These are phyloP conservation scores for Polyplosphaeria fusca DNA, from an alignment of 495 filamentous ascomycete species.

Conservation along the genomic window DNA sequence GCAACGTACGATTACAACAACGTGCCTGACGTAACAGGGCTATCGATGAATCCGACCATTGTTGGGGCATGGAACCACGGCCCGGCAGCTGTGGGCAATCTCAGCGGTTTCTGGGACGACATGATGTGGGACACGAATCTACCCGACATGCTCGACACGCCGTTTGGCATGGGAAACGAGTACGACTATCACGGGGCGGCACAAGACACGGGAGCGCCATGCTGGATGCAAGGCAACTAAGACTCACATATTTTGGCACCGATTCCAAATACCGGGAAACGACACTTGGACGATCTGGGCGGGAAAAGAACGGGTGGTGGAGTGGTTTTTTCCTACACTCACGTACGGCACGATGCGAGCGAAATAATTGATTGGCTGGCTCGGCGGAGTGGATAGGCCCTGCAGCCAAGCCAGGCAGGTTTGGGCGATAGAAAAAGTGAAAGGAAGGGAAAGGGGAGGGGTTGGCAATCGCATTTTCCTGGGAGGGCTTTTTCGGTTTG, in stretches of 20 bases:
- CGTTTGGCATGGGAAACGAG: conserved; percentile 24
- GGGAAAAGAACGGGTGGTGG: too few relatives aligned
- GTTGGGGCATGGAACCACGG: conserved; percentile 14
- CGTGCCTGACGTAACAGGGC: conserved; percentile 15
- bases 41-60: conserved; percentile 15
- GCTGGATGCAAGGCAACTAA: conserved; percentile 34
- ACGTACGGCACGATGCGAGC: too few relatives aligned
- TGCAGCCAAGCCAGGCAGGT: too few relatives aligned
- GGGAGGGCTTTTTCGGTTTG: neutral
- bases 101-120: conserved; percentile 39
- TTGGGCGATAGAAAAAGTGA: too few relatives aligned
- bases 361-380: neutral
- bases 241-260: too few relatives aligned
- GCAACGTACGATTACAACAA: conserved; percentile 19
- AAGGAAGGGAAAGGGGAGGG: neutral
- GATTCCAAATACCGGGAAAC: too few relatives aligned
- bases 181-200: conserved; percentile 30
- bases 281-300: too few relatives aligned
- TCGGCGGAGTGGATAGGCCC: conserved; percentile 8
- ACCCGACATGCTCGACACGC: conserved; percentile 33
- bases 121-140: conserved; percentile 41
- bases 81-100: conserved; percentile 15
- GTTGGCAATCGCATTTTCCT: neutral
- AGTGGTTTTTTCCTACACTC: too few relatives aligned
- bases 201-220: conserved; percentile 22